A percentile compares a stretch with the other conserved stretches of the same genome.
Conservation (phyloP, 768 basidiomycete genomes). For the Rhizopogon salebrosus region DNA sequence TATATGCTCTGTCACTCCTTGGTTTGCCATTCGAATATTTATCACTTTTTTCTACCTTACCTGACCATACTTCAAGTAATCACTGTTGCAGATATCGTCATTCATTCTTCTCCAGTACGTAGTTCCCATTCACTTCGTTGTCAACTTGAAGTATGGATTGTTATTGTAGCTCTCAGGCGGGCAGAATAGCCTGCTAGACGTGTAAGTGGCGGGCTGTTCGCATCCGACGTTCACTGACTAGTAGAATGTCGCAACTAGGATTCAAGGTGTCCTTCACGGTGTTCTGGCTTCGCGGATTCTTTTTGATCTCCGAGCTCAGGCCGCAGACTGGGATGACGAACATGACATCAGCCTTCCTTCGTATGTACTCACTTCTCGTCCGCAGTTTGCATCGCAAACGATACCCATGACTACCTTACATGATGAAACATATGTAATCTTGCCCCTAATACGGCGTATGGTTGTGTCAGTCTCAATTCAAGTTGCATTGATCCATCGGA, state of each 20-base stretch:
- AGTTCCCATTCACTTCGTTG: neutral
- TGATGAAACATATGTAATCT: neutral
- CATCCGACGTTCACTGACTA: too few relatives aligned
- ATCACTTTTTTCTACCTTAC: neutral
- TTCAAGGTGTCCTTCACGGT: conserved; percentile 9
- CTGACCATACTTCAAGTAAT: neutral
- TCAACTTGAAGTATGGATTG: neutral
- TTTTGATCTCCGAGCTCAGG: conserved; percentile 4
- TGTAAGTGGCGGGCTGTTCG: conserved; percentile 6
- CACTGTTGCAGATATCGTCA: conserved; percentile 4
- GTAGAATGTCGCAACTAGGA: neutral
- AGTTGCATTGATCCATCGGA: too few relatives aligned
- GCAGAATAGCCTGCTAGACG: conserved; percentile 5
- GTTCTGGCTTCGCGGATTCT: conserved; percentile 11
- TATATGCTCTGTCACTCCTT: conserved; percentile 8
- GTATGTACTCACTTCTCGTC: neutral
- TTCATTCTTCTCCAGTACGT: too few relatives aligned
- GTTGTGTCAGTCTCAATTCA: too few relatives aligned
- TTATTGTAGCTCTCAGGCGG: conserved; percentile 1
- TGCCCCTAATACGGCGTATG: too few relatives aligned
- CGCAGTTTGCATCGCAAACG: neutral
- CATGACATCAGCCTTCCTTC: neutral
- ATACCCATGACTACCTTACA: neutral
- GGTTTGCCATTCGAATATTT: neutral
- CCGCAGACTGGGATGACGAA: neutral